A percentile compares a stretch with the other conserved stretches of the same genome.
phyloP scores from a whole-genome alignment of 495 filamentous ascomycete species.

The Aspergillus incahuasiensis region DNA sequence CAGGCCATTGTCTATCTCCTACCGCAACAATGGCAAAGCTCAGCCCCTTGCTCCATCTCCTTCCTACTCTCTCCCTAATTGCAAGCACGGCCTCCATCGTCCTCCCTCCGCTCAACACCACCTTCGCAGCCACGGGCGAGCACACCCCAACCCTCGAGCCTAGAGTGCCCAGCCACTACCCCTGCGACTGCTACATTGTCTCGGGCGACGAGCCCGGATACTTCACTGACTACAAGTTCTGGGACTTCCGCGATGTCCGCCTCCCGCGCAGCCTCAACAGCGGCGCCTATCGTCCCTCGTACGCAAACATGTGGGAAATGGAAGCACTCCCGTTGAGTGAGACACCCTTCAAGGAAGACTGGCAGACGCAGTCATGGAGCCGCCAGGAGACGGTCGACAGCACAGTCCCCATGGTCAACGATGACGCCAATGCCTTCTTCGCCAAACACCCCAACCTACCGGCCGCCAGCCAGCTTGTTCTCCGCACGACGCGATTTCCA shows the following conservation, averaged over 20 bases:
- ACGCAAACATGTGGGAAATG: neutral
- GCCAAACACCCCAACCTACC: conserved; percentile 23
- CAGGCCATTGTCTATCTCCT: neutral
- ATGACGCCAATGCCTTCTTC: conserved; percentile 63
- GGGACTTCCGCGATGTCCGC: conserved; percentile 57
- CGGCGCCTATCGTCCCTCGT: conserved; percentile 6
- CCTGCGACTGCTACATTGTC: conserved; percentile 39
- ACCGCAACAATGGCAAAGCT: conserved; percentile 7
- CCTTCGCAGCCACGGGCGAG: neutral
- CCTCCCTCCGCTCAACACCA: neutral
- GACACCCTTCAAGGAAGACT: conserved; percentile 44
- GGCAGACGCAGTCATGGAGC: conserved; percentile 58
- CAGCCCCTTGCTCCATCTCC: neutral
- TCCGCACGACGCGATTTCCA: conserved; percentile 54
- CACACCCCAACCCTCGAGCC: neutral
- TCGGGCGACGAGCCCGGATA: conserved; percentile 42
- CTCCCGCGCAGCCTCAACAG: conserved; percentile 15
- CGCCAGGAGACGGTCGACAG: conserved; percentile 39
- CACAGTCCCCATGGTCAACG: conserved; percentile 55
- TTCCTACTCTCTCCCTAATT: conserved; percentile 10
- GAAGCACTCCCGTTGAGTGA: conserved; percentile 28
- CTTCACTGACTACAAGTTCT: conserved; percentile 62
- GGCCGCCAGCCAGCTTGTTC: conserved; percentile 37
- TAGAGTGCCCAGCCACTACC: conserved; percentile 3
- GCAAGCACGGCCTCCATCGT: neutral